Evolutionary conservation across 2,329 filamentous ascomycete species (phyloP).

Genomic region (Westerdykella ornata): DNA sequence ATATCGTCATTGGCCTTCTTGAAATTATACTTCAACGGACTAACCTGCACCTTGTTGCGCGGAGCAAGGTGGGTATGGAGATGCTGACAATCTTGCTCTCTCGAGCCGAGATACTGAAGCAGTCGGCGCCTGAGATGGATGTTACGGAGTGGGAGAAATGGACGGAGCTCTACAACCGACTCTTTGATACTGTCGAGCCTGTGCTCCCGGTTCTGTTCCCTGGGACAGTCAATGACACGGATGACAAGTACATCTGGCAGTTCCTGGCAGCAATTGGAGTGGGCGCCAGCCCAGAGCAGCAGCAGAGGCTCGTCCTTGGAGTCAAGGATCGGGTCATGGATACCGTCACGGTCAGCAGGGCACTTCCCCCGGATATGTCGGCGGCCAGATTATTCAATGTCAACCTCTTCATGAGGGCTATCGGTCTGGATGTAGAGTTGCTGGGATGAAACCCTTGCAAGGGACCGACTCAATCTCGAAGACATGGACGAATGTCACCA

Average conservation of each 20-base stretch:
- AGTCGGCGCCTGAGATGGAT: constrained; percentile 61
- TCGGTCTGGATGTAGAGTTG: constrained; percentile 91
- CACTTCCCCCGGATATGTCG: constrained; percentile 78
- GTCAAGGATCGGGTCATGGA: constrained; percentile 98
- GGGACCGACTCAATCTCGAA: too few relatives aligned
- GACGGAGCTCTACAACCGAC: constrained; percentile 71
- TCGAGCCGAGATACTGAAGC: constrained; percentile 87
- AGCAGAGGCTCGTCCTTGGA: constrained; percentile 86
- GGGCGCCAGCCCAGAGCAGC: constrained; percentile 86
- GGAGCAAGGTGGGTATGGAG: constrained; percentile 79
- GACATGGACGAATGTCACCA: too few relatives aligned
- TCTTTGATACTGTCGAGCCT: constrained; percentile 84
- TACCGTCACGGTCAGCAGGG: constrained; percentile 83
- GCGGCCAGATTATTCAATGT: constrained; percentile 81
- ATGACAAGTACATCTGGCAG: constrained; percentile 97
- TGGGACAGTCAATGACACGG: constrained; percentile 77
- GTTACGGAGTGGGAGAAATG: constrained; percentile 68
- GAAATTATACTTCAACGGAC: constrained; percentile 75
- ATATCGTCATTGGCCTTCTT: constrained; percentile 84
- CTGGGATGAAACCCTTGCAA: constrained; percentile 44
- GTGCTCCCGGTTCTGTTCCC: constrained; percentile 83
- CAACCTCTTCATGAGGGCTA: constrained; percentile 96
- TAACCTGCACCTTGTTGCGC: constrained; percentile 76
- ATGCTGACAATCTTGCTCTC: constrained; percentile 92
- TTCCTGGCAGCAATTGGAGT: constrained; percentile 93